Evolutionary conservation across 2,329 filamentous ascomycete species (phyloP).

Genomic region (Fusarium sp.): DNA sequence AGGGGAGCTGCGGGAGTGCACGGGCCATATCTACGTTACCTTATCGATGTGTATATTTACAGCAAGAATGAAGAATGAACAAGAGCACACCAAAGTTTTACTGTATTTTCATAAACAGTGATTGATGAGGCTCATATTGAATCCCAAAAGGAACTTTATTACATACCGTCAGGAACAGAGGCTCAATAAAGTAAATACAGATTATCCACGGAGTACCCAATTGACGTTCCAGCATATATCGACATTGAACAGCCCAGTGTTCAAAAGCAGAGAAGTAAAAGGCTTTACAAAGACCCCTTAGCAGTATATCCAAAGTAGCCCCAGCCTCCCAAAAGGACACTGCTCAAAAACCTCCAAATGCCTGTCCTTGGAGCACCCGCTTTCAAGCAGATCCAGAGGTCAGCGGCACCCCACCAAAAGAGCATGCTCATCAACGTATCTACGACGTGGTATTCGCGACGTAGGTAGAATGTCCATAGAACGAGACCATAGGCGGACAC

Average conservation of each 20-base stretch:
- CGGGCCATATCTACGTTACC: constrained; percentile 12
- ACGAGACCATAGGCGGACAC: constrained; percentile 38
- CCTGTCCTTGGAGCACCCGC: constrained; percentile 36
- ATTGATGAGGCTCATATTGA: no score
- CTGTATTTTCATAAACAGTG: no score
- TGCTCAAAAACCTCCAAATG: constrained; percentile 24
- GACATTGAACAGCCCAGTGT: not conserved
- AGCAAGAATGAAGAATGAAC: no score
- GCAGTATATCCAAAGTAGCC: constrained; percentile 39
- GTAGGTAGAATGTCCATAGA: constrained; percentile 44
- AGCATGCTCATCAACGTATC: constrained; percentile 43
- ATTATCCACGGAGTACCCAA: no score
- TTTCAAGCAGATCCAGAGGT: constrained; percentile 44
- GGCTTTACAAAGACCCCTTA: constrained; percentile 14
- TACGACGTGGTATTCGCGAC: constrained; percentile 30
- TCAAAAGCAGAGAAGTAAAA: not conserved
- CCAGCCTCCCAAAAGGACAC: constrained; percentile 32
- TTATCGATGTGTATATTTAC: not conserved
- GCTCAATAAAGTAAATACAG: no score
- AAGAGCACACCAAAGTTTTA: not conserved
- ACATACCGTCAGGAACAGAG: no score
- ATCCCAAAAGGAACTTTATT: no score
- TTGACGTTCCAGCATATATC: no score
- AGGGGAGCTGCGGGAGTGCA: constrained; percentile 16
- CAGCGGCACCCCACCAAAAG: constrained; percentile 32